These are phyloP conservation scores for Pyracantha coccinea DNA, from an alignment of 331 rosid species.

Conservation along the genomic window DNA sequence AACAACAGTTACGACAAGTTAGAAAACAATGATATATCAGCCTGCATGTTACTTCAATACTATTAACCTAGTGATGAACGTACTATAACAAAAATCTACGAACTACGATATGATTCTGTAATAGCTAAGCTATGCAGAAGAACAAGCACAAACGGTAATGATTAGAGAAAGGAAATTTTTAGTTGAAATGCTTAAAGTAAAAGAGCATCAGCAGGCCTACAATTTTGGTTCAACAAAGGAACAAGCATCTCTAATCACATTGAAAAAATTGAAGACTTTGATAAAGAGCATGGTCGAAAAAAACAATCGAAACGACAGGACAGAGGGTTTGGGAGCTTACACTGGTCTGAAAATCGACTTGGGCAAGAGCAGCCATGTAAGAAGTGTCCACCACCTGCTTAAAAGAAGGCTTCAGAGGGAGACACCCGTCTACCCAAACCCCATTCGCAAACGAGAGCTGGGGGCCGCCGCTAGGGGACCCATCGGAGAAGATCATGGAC, in stretches of 20 bases:
- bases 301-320: too few relatives aligned
- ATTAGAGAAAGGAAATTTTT: too few relatives aligned
- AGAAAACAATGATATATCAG: background rate
- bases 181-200: too few relatives aligned
- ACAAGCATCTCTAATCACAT: too few relatives aligned
- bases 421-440: slow-evolving; percentile 52
- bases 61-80: background rate
- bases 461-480: slow-evolving; percentile 56
- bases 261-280: too few relatives aligned
- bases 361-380: slow-evolving; percentile 48
- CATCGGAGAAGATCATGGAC: slow-evolving; percentile 49
- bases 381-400: slow-evolving; percentile 35
- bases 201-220: too few relatives aligned
- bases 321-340: slow-evolving; percentile 15
- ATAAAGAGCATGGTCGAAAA: too few relatives aligned
- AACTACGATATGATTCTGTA: background rate
- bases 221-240: too few relatives aligned
- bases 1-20: slow-evolving; percentile 4
- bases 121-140: background rate
- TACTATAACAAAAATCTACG: too few relatives aligned
- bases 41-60: background rate
- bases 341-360: slow-evolving; percentile 64
- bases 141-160: background rate
- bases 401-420: slow-evolving; percentile 57
- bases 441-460: slow-evolving; percentile 53